Evolutionary conservation across 345 rosid species (phyloP).

Genomic region (Pistacia integerrima): DNA sequence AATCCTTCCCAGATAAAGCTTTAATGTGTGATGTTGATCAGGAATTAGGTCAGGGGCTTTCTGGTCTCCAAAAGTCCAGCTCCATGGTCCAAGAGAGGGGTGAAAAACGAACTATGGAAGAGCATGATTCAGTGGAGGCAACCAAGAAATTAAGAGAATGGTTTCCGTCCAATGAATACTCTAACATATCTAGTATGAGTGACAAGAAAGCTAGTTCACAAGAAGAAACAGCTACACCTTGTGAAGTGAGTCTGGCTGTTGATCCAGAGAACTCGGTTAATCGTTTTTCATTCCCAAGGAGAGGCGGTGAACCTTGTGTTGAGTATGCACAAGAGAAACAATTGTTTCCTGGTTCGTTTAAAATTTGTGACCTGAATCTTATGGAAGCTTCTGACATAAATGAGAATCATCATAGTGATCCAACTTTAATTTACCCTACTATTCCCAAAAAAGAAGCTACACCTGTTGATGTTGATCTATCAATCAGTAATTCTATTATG

Average conservation of each 20-base stretch:
- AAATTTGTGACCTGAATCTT: constrained; percentile 90
- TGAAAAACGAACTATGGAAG: constrained; percentile 62
- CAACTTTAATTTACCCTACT: constrained; percentile 36
- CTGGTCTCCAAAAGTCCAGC: constrained; percentile 47
- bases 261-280: constrained; percentile 35
- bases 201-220: constrained; percentile 29
- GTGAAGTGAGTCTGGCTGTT: constrained; percentile 27
- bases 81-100: constrained; percentile 63
- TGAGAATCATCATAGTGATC: constrained; percentile 51
- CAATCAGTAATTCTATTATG: constrained; percentile 64
- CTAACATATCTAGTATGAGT: constrained; percentile 32
- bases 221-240: constrained; percentile 35
- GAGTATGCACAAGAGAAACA: constrained; percentile 71
- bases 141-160: constrained; percentile 72
- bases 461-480: constrained; percentile 70
- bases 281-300: constrained; percentile 31
- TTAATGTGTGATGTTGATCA: constrained; percentile 41
- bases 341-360: constrained; percentile 77
- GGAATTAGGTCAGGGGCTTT: constrained; percentile 41
- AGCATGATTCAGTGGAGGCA: constrained; percentile 48
- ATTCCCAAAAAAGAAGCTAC: constrained; percentile 45
- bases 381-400: constrained; percentile 65
- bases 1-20: constrained; percentile 58
- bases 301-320: constrained; percentile 34
- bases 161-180: constrained; percentile 46